Evolutionary conservation across 2,329 filamentous ascomycete genomes (phyloP).

Genomic region (Ascochyta clinopodiicola): DNA sequence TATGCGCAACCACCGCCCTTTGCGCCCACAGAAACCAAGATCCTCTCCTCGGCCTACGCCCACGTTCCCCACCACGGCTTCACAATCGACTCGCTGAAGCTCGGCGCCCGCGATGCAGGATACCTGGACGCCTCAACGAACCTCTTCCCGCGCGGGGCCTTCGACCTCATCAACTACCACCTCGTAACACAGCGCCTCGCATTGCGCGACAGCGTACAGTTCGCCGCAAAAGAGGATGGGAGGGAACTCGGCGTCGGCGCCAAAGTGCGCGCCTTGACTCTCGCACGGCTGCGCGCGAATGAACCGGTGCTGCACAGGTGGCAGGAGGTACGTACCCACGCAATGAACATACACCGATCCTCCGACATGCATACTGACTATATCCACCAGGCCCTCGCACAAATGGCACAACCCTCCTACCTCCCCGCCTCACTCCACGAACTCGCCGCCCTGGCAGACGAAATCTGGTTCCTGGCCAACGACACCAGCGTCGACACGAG

Average conservation of each 20-base stretch:
- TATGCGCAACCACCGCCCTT: conserved; percentile 63
- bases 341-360: no score
- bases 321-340: conserved; percentile 72
- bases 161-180: conserved; percentile 82
- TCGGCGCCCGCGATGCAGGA: conserved; percentile 82
- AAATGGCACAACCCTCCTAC: conserved; percentile 86
- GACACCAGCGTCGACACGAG: conserved; percentile 81
- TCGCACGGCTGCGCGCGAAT: conserved; percentile 81
- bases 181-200: conserved; percentile 70
- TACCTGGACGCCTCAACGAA: conserved; percentile 87
- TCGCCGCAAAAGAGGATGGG: conserved; percentile 34
- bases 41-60: conserved; percentile 79
- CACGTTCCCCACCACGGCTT: conserved; percentile 87
- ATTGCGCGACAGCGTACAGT: conserved; percentile 60
- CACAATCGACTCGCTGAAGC: conserved; percentile 72
- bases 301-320: conserved; percentile 73
- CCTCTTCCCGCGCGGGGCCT: conserved; percentile 78
- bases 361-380: conserved; percentile 35
- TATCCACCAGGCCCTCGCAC: conserved; percentile 72
- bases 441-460: conserved; percentile 82
- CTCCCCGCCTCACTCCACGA: conserved; percentile 78
- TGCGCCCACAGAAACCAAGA: conserved; percentile 71
- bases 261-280: conserved; percentile 74
- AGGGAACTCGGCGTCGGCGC: conserved; percentile 58
- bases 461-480: conserved; percentile 87